Evolutionary conservation across 306 rosid genomes (phyloP), one percentile per base, ranked within the genome.

Genomic region (Trifolium subterraneum): DNA sequence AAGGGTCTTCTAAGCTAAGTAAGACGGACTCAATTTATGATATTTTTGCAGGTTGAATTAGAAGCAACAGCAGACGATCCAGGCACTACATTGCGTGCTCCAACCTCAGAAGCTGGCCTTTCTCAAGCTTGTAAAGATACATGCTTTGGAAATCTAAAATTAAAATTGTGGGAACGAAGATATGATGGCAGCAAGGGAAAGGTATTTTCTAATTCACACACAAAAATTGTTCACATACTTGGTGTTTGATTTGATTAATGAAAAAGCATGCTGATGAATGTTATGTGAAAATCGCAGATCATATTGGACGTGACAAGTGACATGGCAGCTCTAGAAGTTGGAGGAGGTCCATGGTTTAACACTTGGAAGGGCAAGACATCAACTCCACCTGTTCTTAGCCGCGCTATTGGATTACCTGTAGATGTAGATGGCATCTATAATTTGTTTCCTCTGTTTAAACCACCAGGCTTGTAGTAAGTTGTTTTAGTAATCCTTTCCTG

Each of bases 291-390:
- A 76, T 68, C 72, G 74, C 86, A 93, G 98, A 78, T 77, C 4
- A 80, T 93, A 80, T 78, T 93, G 87, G 90, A 91, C 55, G 97
- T 91, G 20, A 66, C 79, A 64, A 93, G 98, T 69, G 82, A 93
- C 68, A 85, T 89, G 96, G 98, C 93, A 12, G 96, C 93, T 14
- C 19, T 90, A 48, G 98, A 93, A 81, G 90, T 93, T 45, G 97
- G 98, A 82, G 97, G 97, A 15, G 97, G 98, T 39, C 98, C 98
- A 33, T 93, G 98, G 98, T 88, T 91, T 80, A 87, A 63, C 84
- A 66, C 87, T 74, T 93, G 97, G 98, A 93, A 89, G 83, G 98
- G 91, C 12, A 74, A 85, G 51, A 83, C 97, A 12, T 31, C 85
- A 47, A 74, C 72, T 19, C 86, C 92, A 6, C 87, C 74, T 54